Percentiles rank a stretch among this genome's conserved stretches.
phyloP scores from a whole-genome alignment of 139 green algal genomes.

The Auxenochlorella pyrenoidosa region DNA sequence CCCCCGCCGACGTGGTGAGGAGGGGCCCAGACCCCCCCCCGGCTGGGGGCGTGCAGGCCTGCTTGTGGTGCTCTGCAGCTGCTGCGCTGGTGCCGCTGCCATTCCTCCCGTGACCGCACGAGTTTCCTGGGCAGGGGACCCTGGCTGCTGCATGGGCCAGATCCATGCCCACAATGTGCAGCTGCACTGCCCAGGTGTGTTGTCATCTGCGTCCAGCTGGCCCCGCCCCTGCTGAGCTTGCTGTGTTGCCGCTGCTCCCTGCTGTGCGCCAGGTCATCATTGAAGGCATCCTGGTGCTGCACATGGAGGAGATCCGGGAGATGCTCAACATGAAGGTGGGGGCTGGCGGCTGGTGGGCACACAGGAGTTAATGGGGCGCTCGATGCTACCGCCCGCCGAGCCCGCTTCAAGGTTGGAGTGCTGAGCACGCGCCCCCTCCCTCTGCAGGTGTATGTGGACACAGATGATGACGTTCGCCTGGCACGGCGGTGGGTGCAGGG shows the following conservation, averaged over 20 bases:
- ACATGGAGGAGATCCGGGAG: constrained; percentile 80
- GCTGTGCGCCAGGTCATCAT: constrained; percentile 78
- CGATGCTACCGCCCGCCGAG: too few relatives aligned
- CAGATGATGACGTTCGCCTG: constrained; percentile 97
- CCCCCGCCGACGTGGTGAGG: constrained; percentile 19
- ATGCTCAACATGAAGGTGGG: constrained; percentile 93
- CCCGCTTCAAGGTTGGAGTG: neutral
- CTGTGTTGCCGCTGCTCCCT: neutral
- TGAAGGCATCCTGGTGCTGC: constrained; percentile 96
- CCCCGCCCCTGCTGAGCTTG: neutral
- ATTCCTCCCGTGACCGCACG: too few relatives aligned
- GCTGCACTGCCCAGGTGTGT: too few relatives aligned
- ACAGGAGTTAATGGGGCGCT: too few relatives aligned
- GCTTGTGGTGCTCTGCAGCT: neutral
- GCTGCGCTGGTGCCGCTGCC: too few relatives aligned
- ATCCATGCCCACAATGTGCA: too few relatives aligned
- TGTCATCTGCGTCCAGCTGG: too few relatives aligned
- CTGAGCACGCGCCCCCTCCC: too few relatives aligned
- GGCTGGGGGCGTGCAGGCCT: too few relatives aligned
- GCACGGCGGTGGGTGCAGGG: constrained; percentile 67
- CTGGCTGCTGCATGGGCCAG: too few relatives aligned
- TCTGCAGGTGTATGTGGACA: constrained; percentile 90
- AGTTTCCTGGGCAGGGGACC: too few relatives aligned
- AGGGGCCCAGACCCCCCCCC: too few relatives aligned
- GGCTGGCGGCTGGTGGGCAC: constrained; percentile 52